phyloP scores from a whole-genome alignment of 352 stramenopile genomes.

The Phytophthora rubi region DNA sequence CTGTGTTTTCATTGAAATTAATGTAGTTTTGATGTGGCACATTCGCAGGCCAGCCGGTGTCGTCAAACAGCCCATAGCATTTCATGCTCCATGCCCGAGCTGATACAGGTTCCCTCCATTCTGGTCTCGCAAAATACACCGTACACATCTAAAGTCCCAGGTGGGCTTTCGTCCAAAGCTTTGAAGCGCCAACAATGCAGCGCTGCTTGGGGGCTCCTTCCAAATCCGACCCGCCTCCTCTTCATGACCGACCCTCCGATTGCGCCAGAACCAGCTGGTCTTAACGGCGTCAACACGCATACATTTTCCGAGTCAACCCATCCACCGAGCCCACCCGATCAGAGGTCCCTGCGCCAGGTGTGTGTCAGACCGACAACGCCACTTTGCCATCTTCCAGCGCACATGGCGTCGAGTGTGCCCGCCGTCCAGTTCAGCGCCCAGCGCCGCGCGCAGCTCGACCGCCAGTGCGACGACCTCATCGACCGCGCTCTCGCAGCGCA shows the following conservation, averaged over 20 bases:
- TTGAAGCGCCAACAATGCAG: not conserved
- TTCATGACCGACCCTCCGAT: not conserved
- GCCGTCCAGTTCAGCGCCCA: slow-evolving; percentile 43
- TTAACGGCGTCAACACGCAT: not conserved
- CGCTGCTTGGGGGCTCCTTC: not conserved
- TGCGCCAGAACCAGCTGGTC: slow-evolving; percentile 1
- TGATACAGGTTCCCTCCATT: slow-evolving; percentile 4
- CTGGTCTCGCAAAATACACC: slow-evolving; percentile 1
- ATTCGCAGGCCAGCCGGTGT: too few species aligned
- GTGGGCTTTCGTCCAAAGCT: not conserved
- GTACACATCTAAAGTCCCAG: not conserved
- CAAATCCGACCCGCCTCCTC: not conserved
- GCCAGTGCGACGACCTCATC: slow-evolving; percentile 60
- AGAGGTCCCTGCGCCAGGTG: not conserved
- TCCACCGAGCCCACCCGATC: slow-evolving; percentile 7
- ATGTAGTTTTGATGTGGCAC: too few species aligned
- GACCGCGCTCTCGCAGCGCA: slow-evolving; percentile 53
- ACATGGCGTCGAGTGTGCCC: slow-evolving; percentile 33
- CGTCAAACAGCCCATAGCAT: too few species aligned
- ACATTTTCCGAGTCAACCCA: slow-evolving; percentile 1
- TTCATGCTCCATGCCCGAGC: slow-evolving; percentile 9
- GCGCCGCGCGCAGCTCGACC: slow-evolving; percentile 51
- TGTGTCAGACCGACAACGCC: slow-evolving; percentile 19
- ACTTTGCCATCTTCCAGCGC: slow-evolving; percentile 11
- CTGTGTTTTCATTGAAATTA: too few species aligned